These are phyloP conservation scores for Tetrahymena malaccensis DNA, from an alignment of 73 alveolate species.

Conservation along the genomic window DNA sequence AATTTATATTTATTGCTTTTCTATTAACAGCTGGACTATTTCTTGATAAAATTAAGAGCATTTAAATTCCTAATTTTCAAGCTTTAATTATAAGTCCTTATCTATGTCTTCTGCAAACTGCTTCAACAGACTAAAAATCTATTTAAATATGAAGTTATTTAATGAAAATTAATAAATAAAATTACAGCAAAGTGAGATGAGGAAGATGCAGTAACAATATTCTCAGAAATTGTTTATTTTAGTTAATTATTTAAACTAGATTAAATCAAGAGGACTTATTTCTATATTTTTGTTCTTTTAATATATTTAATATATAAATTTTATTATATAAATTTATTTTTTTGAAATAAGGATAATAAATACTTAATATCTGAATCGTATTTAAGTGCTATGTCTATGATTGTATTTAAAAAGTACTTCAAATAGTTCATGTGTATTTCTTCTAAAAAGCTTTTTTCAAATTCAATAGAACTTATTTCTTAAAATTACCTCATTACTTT, in stretches of 20 bases:
- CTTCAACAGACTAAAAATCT: neutral
- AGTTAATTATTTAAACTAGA: too few species aligned
- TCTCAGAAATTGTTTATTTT: neutral
- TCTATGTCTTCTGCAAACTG: neutral
- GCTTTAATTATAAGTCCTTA: too few species aligned
- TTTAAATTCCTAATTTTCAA: too few species aligned
- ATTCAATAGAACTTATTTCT: neutral
- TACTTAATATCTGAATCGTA: neutral
- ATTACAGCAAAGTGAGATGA: neutral
- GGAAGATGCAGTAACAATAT: neutral
- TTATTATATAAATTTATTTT: too few species aligned
- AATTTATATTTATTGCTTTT: neutral
- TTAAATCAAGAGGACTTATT: neutral
- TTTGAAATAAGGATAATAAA: too few species aligned
- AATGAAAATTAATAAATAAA: too few species aligned
- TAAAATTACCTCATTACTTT: neutral
- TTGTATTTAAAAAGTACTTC: neutral
- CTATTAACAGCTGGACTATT: neutral
- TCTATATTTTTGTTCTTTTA: neutral
- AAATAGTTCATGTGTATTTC: neutral
- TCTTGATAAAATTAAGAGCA: neutral
- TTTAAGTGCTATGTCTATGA: neutral
- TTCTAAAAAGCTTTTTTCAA: neutral
- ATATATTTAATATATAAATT: too few species aligned
- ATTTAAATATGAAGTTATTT: too few species aligned